phyloP scores from a whole-genome alignment of 306 rosid genomes.

The Styphnolobium japonicum region DNA sequence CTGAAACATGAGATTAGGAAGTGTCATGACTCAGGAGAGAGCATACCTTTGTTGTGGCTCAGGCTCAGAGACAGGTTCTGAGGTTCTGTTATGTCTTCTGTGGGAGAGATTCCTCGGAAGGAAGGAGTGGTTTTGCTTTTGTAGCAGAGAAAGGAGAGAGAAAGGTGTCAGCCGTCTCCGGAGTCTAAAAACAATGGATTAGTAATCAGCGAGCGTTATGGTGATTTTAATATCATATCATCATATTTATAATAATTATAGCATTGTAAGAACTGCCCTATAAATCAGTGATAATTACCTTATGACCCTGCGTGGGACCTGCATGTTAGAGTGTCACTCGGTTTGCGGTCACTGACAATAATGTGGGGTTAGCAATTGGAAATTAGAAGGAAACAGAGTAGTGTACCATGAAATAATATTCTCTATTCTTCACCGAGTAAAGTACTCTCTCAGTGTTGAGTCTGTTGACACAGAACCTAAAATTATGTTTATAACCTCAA shows the following conservation, averaged over 20 bases:
- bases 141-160: neutral
- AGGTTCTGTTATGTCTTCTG: neutral
- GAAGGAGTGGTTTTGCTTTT: neutral
- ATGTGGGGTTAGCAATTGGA: neutral
- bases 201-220: neutral
- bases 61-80: neutral
- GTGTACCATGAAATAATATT: too few species aligned
- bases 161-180: neutral
- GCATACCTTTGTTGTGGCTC: slow-evolving; percentile 13
- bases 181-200: slow-evolving; percentile 10
- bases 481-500: too few species aligned
- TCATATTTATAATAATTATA: slow-evolving; percentile 4
- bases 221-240: neutral
- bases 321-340: slow-evolving; percentile 21
- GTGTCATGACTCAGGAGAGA: neutral
- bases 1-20: neutral
- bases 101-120: slow-evolving; percentile 16
- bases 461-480: too few species aligned
- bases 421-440: slow-evolving; percentile 28
- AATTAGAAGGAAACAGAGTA: too few species aligned
- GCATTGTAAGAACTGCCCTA: neutral
- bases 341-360: neutral
- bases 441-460: neutral
- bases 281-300: slow-evolving; percentile 7
- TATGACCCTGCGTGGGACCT: slow-evolving; percentile 18